Conservation (phyloP, 2,329 filamentous ascomycete genomes). For the Ophiostoma sp. region DNA sequence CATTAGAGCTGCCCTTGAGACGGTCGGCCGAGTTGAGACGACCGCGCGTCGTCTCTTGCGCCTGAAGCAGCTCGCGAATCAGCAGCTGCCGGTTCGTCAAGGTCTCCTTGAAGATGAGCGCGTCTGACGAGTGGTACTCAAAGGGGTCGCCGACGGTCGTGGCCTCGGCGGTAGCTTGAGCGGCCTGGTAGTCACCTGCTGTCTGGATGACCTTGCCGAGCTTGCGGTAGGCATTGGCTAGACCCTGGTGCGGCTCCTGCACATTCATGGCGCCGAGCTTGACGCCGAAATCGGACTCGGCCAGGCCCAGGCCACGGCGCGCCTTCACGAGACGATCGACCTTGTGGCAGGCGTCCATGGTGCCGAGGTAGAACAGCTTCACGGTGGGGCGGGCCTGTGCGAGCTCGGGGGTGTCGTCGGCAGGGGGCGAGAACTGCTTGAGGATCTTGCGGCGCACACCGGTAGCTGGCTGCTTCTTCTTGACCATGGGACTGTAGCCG, state of each 20-base stretch:
- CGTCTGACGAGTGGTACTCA: constrained; percentile 89
- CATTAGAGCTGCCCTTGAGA: constrained; percentile 77
- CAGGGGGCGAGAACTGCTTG: constrained; percentile 96
- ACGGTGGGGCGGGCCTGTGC: constrained; percentile 84
- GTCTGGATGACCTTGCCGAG: constrained; percentile 90
- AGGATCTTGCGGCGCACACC: constrained; percentile 90
- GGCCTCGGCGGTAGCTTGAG: constrained; percentile 92
- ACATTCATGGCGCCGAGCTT: constrained; percentile 81
- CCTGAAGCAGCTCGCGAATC: constrained; percentile 85
- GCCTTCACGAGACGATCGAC: constrained; percentile 91
- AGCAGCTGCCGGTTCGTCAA: constrained; percentile 96
- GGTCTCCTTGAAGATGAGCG: constrained; percentile 97
- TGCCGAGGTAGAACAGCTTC: constrained; percentile 90
- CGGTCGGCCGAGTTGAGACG: constrained; percentile 83
- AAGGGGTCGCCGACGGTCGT: constrained; percentile 91
- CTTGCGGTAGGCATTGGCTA: constrained; percentile 88
- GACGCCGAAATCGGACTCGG: constrained; percentile 88
- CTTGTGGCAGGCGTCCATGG: constrained; percentile 97
- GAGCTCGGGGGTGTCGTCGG: constrained; percentile 93
- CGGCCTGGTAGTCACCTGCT: constrained; percentile 90
- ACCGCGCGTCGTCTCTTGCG: constrained; percentile 76
- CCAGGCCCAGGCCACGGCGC: constrained; percentile 79
- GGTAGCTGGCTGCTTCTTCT: constrained; percentile 94
- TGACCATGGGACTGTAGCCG: constrained; percentile 90
- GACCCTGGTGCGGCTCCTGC: constrained; percentile 83